These are phyloP conservation scores for Auricularia heimuer DNA, from an alignment of 768 basidiomycete species.

Conservation along the genomic window DNA sequence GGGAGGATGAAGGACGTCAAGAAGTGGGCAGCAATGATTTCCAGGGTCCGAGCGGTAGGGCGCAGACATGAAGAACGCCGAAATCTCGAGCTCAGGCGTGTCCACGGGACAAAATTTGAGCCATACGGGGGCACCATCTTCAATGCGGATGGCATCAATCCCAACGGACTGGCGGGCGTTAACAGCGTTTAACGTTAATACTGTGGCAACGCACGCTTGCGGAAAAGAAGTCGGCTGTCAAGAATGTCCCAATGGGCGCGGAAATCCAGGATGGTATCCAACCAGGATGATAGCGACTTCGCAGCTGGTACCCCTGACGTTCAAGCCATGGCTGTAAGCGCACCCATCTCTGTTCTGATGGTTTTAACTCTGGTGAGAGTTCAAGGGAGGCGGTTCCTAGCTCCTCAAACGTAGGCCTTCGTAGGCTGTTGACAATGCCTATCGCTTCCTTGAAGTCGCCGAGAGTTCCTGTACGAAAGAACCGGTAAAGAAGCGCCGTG, in stretches of 20 bases:
- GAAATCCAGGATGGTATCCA: slow-evolving; percentile 14
- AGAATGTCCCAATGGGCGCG: neutral
- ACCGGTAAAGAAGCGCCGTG: neutral
- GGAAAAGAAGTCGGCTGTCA: neutral
- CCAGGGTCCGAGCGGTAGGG: slow-evolving; percentile 9
- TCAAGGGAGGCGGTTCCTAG: neutral
- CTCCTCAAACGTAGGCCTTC: neutral
- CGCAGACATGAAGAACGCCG: slow-evolving; percentile 7
- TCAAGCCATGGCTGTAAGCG: neutral
- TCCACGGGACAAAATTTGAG: neutral
- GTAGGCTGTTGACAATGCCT: neutral
- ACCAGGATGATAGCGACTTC: slow-evolving; percentile 9
- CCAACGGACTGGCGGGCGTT: neutral
- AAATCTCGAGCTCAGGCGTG: slow-evolving; percentile 6
- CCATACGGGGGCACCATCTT: neutral
- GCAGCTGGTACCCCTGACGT: slow-evolving; percentile 11
- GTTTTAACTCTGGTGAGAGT: neutral
- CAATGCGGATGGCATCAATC: slow-evolving; percentile 2
- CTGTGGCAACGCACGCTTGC: slow-evolving; percentile 4
- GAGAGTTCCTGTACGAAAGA: neutral
- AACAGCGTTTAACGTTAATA: neutral
- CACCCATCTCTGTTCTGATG: neutral
- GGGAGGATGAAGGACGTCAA: slow-evolving; percentile 10
- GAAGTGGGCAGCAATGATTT: slow-evolving; percentile 14
- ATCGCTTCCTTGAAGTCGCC: neutral